Percentiles rank a stretch among this genome's conserved stretches.
These are phyloP conservation scores for Calophaca sinica DNA, from an alignment of 306 rosid genomes.

Conservation along the genomic window DNA sequence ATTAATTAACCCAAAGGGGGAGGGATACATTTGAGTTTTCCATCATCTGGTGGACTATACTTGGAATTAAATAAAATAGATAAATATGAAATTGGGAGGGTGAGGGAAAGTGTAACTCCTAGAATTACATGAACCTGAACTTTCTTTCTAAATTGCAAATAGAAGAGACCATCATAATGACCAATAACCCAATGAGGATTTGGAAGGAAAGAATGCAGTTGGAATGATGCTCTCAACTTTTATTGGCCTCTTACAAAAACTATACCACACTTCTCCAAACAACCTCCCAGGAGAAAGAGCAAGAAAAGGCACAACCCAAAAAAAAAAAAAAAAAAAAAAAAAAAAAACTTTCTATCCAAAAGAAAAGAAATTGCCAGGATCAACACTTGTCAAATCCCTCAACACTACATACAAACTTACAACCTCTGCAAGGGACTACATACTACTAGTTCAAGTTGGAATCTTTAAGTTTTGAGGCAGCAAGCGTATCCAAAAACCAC, in stretches of 20 bases:
- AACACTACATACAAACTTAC: slow-evolving; percentile 71
- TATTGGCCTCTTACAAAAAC: slow-evolving; percentile 64
- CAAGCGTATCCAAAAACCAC: slow-evolving; percentile 92
- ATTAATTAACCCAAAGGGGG: neutral
- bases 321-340: slow-evolving; percentile 52
- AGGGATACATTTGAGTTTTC: neutral
- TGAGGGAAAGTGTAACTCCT: slow-evolving; percentile 29
- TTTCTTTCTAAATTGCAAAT: slow-evolving; percentile 46
- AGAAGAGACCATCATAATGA: slow-evolving; percentile 47
- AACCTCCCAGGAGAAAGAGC: slow-evolving; percentile 49
- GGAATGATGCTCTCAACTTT: slow-evolving; percentile 58
- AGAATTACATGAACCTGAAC: slow-evolving; percentile 41
- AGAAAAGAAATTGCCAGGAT: slow-evolving; percentile 45
- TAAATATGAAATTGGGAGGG: slow-evolving; percentile 39
- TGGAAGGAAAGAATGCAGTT: slow-evolving; percentile 32
- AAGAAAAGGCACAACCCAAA: slow-evolving; percentile 40
- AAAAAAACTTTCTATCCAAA: slow-evolving; percentile 53
- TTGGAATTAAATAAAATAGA: slow-evolving; percentile 26
- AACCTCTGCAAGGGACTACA: slow-evolving; percentile 42
- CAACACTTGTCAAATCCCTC: slow-evolving; percentile 55
- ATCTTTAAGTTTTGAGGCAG: slow-evolving; percentile 83
- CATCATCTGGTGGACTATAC: slow-evolving; percentile 34
- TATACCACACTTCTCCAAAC: slow-evolving; percentile 58
- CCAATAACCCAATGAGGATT: slow-evolving; percentile 44
- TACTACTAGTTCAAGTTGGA: slow-evolving; percentile 63